A percentile compares a stretch with the other conserved stretches of the same genome.
phyloP scores from a whole-genome alignment of 169 alveolate species.

The Plasmodium yoelii region DNA sequence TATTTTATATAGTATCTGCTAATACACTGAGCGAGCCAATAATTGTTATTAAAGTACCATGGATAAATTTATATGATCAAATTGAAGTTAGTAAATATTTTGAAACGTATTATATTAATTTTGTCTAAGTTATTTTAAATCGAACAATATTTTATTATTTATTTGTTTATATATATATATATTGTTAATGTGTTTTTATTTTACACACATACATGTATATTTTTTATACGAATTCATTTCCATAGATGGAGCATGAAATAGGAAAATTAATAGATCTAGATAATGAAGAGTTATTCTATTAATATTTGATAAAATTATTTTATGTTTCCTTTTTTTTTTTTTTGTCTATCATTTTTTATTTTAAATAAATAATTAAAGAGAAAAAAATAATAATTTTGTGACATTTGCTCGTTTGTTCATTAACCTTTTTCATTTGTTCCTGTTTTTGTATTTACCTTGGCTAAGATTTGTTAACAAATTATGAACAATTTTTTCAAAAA shows the following conservation, averaged over 20 bases:
- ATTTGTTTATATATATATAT: neutral
- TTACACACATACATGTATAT: neutral
- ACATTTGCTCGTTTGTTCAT: neutral
- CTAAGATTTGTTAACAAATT: neutral
- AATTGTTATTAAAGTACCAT: constrained; percentile 49
- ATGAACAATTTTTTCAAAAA: neutral
- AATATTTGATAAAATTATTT: neutral
- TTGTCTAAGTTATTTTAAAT: neutral
- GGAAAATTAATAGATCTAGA: constrained; percentile 35
- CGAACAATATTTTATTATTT: no score
- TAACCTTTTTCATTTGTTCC: neutral
- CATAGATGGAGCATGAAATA: constrained; percentile 26
- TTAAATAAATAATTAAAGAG: constrained; percentile 7
- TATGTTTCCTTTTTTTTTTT: constrained; percentile 2
- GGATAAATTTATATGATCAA: constrained; percentile 24
- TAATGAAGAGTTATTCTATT: constrained; percentile 56
- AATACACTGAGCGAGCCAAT: constrained; percentile 37
- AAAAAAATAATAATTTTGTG: constrained; percentile 3
- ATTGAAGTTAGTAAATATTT: constrained; percentile 21
- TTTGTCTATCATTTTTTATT: neutral
- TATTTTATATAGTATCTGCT: constrained; percentile 14
- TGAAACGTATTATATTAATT: neutral
- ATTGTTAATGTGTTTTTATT: neutral
- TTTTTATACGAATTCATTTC: neutral
- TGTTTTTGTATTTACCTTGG: neutral